These are phyloP conservation scores for Rhodofomes roseus DNA, from an alignment of 1,284 basidiomycete genomes.

Conservation along the genomic window DNA sequence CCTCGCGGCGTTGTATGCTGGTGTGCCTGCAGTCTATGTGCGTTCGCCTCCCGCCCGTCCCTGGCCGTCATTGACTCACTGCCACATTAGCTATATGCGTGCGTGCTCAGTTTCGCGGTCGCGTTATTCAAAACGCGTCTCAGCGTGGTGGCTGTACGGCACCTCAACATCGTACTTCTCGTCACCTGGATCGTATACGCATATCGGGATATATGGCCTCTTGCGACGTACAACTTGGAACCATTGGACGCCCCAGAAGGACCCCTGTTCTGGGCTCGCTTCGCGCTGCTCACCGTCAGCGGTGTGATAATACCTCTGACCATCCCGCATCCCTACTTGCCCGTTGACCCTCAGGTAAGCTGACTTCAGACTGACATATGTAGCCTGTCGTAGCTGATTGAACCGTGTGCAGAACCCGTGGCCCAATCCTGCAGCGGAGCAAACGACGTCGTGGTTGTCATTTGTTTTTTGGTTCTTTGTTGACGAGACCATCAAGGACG, in stretches of 20 bases:
- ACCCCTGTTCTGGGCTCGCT: slow-evolving; percentile 23
- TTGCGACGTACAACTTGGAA: slow-evolving; percentile 42
- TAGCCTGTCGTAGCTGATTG: neutral
- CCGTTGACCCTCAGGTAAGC: slow-evolving; percentile 38
- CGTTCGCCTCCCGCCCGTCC: neutral
- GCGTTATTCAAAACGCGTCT: neutral
- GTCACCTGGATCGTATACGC: slow-evolving; percentile 30
- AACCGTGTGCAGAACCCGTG: slow-evolving; percentile 33
- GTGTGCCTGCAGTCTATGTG: neutral
- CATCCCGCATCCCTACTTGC: slow-evolving; percentile 38
- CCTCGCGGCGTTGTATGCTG: neutral
- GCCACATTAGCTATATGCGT: neutral
- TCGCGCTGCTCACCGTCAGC: slow-evolving; percentile 35
- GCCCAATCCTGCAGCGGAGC: slow-evolving; percentile 52
- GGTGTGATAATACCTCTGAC: slow-evolving; percentile 39
- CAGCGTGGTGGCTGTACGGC: slow-evolving; percentile 1
- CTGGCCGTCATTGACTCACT: neutral
- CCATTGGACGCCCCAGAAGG: slow-evolving; percentile 36
- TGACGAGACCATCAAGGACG: slow-evolving; percentile 26
- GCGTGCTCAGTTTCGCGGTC: neutral
- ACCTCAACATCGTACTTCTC: slow-evolving; percentile 11
- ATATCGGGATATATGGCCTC: slow-evolving; percentile 62
- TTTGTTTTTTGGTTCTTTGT: slow-evolving; percentile 57
- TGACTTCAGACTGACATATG: neutral
- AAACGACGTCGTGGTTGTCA: slow-evolving; percentile 59